These are phyloP conservation scores for Prunus mume DNA, from an alignment of 306 rosid genomes.

Conservation along the genomic window DNA sequence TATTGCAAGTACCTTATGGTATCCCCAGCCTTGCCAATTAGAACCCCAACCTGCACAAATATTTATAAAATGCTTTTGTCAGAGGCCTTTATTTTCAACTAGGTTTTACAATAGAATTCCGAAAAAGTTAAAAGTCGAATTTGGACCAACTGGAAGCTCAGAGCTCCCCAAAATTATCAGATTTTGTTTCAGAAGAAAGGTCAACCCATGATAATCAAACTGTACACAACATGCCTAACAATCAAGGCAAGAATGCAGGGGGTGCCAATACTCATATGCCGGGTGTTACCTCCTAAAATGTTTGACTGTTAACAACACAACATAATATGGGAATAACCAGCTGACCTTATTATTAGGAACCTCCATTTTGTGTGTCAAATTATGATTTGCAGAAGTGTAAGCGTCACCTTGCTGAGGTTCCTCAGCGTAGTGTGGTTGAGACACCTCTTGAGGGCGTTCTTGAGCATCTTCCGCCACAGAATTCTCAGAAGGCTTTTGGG, in stretches of 20 bases:
- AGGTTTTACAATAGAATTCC: neutral
- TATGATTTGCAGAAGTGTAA: constrained; percentile 27
- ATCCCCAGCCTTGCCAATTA: constrained; percentile 98
- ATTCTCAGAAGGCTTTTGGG: constrained; percentile 35
- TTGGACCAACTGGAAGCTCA: neutral
- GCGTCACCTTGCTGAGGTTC: constrained; percentile 8
- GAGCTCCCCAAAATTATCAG: neutral
- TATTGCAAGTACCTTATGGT: constrained; percentile 82
- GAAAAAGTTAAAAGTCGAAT: neutral
- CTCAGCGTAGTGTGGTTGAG: constrained; percentile 33
- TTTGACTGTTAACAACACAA: neutral
- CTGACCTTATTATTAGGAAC: constrained; percentile 93
- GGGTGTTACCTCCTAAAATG: neutral
- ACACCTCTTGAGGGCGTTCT: constrained; percentile 44
- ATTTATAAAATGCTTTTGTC: constrained; percentile 8
- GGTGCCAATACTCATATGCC: neutral
- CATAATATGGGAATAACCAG: neutral
- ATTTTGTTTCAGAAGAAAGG: too few relatives aligned
- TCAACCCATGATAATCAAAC: too few relatives aligned
- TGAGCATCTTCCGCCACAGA: constrained; percentile 31
- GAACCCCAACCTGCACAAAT: constrained; percentile 88
- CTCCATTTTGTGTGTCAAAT: constrained; percentile 57
- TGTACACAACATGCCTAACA: neutral
- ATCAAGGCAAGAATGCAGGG: neutral
- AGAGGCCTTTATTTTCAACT: neutral